Percentiles rank a stretch among this genome's conserved stretches.
These are phyloP conservation scores for Excoecaria cochinchinensis DNA, from an alignment of 345 rosid species.

Conservation along the genomic window DNA sequence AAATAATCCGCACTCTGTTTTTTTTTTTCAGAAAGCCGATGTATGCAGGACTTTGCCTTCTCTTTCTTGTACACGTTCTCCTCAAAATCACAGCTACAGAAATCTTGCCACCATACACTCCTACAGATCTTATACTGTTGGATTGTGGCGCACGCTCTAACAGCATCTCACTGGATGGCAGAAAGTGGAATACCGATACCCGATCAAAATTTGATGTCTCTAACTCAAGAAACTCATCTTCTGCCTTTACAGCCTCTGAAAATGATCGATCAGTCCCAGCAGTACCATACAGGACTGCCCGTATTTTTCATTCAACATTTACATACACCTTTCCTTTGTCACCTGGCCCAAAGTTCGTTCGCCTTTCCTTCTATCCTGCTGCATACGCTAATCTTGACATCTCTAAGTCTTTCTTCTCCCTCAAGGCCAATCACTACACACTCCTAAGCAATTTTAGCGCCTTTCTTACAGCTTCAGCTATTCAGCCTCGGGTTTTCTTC, in stretches of 20 bases:
- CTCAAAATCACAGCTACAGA: neutral
- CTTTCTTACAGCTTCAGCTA: slow-evolving; percentile 1
- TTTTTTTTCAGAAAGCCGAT: too few relatives aligned
- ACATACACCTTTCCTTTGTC: slow-evolving; percentile 32
- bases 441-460: slow-evolving; percentile 18
- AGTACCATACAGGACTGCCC: slow-evolving; percentile 29
- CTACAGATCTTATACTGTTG: slow-evolving; percentile 16
- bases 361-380: slow-evolving; percentile 18
- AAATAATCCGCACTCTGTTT: too few relatives aligned
- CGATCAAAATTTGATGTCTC: slow-evolving; percentile 12
- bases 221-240: neutral
- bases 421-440: neutral
- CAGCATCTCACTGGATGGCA: neutral
- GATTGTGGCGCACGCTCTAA: slow-evolving; percentile 20
- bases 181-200: slow-evolving; percentile 29
- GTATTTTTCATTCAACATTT: slow-evolving; percentile 25
- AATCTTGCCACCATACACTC: neutral
- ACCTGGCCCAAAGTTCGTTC: slow-evolving; percentile 35
- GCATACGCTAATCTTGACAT: neutral
- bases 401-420: neutral
- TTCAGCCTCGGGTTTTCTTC: neutral
- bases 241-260: neutral
- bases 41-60: too few relatives aligned
- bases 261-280: neutral
- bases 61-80: neutral